Base-by-base conservation (phyloP, 495 filamentous ascomycete species). In the Annulohypoxylon bovei region DNA sequence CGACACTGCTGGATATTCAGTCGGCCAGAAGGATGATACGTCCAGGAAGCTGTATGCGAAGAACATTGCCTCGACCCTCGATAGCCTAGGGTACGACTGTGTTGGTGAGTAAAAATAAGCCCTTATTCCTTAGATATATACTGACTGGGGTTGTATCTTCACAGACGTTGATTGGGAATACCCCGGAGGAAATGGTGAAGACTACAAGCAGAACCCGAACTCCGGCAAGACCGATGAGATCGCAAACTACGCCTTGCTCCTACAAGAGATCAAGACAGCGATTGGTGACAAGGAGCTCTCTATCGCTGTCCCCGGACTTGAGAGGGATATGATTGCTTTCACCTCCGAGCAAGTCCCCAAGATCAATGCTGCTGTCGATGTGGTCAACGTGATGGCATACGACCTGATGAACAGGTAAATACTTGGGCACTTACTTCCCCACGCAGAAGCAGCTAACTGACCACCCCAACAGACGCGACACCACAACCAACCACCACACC, bases 121-220 rank as follows among this genome's bases (percentile, higher is more conserved):
- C 6, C 4, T 58, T 18, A 7, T 22, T 3, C 4, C 4, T 1
- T 40, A 23, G 33, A 11, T 16, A 18, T 3, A 18, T 61, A 25
- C 70, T 71, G 9, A 73, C 54, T 16, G 12, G 16, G 20, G 7
- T 42, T 11, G 46, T 23, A 22, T 14, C 4, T 4, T 1, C 4
- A 84, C 33, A 78, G 78, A 81, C 22, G 62, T 92, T 46, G 89
- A 92, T 67, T 92, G 89, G 89, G 88, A 91, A 68, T 92, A 88
- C 62, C 89, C 89, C 8, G 89, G 88, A 42, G 88, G 88, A 4
- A 90, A 90, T 66, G 88, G 88, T 37, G 67, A 76, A 2, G 77
- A 80, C 62, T 90, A 91, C 81, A 90, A 85, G 66, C 62, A 82
- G 61, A 80, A 76, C 37, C 86, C 87, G n/a, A 90, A 90, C 79